Conservation (phyloP, 2,329 filamentous ascomycete species). For the Davidsoniella neocaledoniae region DNA sequence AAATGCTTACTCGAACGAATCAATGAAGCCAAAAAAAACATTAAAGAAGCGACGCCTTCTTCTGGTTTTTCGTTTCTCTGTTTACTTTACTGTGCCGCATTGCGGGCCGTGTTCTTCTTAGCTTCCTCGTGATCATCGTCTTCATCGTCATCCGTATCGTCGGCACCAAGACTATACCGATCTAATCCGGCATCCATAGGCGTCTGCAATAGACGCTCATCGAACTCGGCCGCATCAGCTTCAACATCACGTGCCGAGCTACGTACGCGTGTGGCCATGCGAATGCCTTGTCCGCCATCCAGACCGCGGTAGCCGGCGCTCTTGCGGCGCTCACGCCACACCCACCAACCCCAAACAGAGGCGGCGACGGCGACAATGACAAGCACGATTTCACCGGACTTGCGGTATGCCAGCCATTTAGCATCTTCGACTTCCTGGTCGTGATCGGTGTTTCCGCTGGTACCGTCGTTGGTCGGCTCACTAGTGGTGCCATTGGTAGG, state of each 20-base stretch:
- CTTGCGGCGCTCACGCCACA: slow-evolving; percentile 45
- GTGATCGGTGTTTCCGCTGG: slow-evolving; percentile 35
- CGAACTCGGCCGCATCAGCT: slow-evolving; percentile 45
- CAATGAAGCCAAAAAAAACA: too few species aligned
- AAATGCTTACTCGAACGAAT: too few species aligned
- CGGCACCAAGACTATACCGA: slow-evolving; percentile 38
- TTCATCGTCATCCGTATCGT: slow-evolving; percentile 35
- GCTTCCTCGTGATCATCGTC: slow-evolving; percentile 17
- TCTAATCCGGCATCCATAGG: slow-evolving; percentile 27
- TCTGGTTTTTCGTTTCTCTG: not conserved
- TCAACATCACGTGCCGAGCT: slow-evolving; percentile 34
- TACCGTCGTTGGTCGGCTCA: slow-evolving; percentile 37
- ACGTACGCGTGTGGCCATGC: slow-evolving; percentile 16
- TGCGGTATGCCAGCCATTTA: slow-evolving; percentile 77
- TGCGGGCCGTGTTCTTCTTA: not conserved
- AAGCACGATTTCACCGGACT: slow-evolving; percentile 71
- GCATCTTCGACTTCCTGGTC: slow-evolving; percentile 62
- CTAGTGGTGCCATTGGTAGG: slow-evolving; percentile 30
- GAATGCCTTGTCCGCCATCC: slow-evolving; percentile 18
- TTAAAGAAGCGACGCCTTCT: too few species aligned
- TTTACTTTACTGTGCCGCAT: not conserved
- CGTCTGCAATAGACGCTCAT: slow-evolving; percentile 38
- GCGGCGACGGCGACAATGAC: slow-evolving; percentile 65
- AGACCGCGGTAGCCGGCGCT: slow-evolving; percentile 38
- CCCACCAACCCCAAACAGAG: slow-evolving; percentile 54